Base-by-base conservation (phyloP, 805 yeast genomes). In the Metschnikowia borealis region DNA sequence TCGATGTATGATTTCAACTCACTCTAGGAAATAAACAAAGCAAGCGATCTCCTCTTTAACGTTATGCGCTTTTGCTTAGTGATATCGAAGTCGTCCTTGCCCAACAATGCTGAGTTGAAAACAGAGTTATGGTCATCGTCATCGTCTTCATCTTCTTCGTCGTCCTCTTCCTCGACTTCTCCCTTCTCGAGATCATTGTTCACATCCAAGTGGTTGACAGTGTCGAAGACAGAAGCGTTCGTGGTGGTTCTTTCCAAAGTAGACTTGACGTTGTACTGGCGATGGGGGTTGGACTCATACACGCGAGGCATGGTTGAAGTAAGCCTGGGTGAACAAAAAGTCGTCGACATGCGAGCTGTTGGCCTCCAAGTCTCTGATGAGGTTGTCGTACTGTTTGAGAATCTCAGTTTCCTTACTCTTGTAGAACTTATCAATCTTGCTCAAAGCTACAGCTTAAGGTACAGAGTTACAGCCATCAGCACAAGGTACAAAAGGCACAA, bases 1-100 rank as follows among this genome's bases (percentile, higher is more conserved):
- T 90, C 96, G 46, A 87, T 77, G 64, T 72, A 92, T 10, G 96
- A 88, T 59, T 86, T 83, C 56, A 92, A 75, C 67, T 92, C 98
- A 6, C 91, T 85, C 18, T 90, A 71, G 17, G 80, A 72, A 3
- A 92, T 92, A 70, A 82, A 92, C 38, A 83, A 68, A 3, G 84
- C 78, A 39, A 83, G 75, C 7, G 85, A 65, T 51, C 90, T 73
- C 60, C 84, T 84, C 67, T 84, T 86, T 56, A 87, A 73, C 7
- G 87, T 83, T 53, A 86, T 81, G 53, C 75, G 73, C 52, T 75
- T 66, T 54, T 84, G 52, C 54, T 53, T 43, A 50, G 53, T 36
- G 58, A 58, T 34, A 56, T 57, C 47, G 47, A 58, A 50, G 60
- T 61, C 56, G 56, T 55, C 47, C 51, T 60, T 52, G 49, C 60